A percentile compares a stretch with the other conserved stretches of the same genome.
Conservation (phyloP, 2,329 filamentous ascomycete species). For the Diplodia sapinea region DNA sequence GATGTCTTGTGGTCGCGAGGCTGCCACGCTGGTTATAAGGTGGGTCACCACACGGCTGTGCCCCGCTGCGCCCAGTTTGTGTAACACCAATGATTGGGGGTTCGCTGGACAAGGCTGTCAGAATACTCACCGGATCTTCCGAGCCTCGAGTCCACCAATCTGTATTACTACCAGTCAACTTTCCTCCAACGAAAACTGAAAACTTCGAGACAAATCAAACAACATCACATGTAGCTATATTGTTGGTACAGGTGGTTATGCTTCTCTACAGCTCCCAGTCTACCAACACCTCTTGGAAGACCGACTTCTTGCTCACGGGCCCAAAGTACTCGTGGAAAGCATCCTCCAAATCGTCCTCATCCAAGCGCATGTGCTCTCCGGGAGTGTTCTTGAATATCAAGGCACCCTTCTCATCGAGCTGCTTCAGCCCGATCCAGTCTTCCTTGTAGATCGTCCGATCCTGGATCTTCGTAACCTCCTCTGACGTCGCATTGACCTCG, state of each 20-base stretch:
- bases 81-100: background rate
- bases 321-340: conserved; percentile 73
- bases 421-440: conserved; percentile 89
- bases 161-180: too few relatives aligned
- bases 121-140: too few relatives aligned
- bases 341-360: conserved; percentile 67
- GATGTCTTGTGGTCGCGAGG: too few relatives aligned
- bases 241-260: background rate
- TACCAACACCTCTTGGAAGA: conserved; percentile 18
- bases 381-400: conserved; percentile 75
- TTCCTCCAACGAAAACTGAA: too few relatives aligned
- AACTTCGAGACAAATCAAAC: too few relatives aligned
- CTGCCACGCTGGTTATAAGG: background rate
- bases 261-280: conserved; percentile 27
- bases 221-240: too few relatives aligned
- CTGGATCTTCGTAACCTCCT: conserved; percentile 68
- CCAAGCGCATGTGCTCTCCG: conserved; percentile 84
- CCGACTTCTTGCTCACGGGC: conserved; percentile 35
- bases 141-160: too few relatives aligned
- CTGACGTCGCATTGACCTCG: conserved; percentile 74
- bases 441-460: conserved; percentile 78
- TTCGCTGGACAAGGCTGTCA: too few relatives aligned
- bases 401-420: conserved; percentile 77
- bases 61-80: background rate
- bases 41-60: background rate